Evolutionary conservation across 257 asterid species (phyloP).

Genomic region (Cruciata laevipes): DNA sequence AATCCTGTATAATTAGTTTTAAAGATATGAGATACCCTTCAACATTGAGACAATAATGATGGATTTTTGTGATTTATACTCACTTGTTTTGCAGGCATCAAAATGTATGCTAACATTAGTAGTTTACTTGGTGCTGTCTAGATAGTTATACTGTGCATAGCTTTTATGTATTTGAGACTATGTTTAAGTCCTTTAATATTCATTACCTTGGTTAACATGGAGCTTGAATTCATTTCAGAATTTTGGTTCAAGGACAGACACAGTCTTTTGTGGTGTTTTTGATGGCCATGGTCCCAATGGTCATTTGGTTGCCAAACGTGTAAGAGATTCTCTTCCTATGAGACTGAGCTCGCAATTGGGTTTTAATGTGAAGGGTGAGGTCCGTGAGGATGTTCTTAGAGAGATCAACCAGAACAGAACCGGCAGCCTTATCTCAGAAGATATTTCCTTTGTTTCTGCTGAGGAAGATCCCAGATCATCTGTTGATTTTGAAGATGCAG

Average conservation of each 20-base stretch:
- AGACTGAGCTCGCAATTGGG: constrained; percentile 81
- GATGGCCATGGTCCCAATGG: constrained; percentile 95
- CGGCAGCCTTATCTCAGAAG: constrained; percentile 45
- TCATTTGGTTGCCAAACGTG: constrained; percentile 88
- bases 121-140: background rate
- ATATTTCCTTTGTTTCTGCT: constrained; percentile 39
- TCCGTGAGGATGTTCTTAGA: constrained; percentile 54
- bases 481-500: constrained; percentile 46
- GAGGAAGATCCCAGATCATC: constrained; percentile 53
- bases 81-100: background rate
- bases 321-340: constrained; percentile 81
- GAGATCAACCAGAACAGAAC: constrained; percentile 51
- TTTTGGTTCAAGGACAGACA: constrained; percentile 80
- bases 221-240: constrained; percentile 45
- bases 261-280: constrained; percentile 88
- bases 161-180: background rate
- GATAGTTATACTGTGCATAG: background rate
- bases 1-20: background rate
- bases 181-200: background rate
- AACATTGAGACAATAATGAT: background rate
- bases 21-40: background rate
- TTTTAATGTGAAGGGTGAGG: constrained; percentile 49
- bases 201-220: constrained; percentile 5
- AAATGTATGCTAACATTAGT: background rate
- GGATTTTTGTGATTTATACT: background rate